Conservation (phyloP, 768 basidiomycete species). For the Naganishia vishniacii region DNA sequence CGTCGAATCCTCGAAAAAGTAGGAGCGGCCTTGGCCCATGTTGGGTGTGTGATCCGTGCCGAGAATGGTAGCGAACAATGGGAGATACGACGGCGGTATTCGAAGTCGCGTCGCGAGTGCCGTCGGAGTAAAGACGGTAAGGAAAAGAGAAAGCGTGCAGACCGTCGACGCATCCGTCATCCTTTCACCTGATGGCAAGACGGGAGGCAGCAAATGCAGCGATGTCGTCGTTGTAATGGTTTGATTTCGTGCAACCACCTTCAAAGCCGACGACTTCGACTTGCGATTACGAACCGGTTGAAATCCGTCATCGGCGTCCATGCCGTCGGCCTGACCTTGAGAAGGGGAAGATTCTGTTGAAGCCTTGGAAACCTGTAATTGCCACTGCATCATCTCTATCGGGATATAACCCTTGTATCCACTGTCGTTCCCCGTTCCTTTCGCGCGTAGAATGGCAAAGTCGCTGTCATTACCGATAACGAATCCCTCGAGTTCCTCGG, state of each 20-base stretch:
- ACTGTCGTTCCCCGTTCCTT: constrained; percentile 7
- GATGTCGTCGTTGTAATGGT: constrained; percentile 10
- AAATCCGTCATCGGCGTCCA: constrained; percentile 18
- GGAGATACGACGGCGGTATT: constrained; percentile 39
- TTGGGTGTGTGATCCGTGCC: constrained; percentile 45
- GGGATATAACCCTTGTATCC: constrained; percentile 43
- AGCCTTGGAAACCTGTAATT: constrained; percentile 7
- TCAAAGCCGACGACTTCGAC: constrained; percentile 1
- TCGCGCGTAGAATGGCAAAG: constrained; percentile 33
- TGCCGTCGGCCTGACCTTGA: background rate
- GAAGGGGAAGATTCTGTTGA: constrained; percentile 31
- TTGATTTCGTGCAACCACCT: constrained; percentile 11
- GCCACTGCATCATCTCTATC: constrained; percentile 46
- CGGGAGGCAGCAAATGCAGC: constrained; percentile 2
- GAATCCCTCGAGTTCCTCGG: constrained; percentile 41
- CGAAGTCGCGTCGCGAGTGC: constrained; percentile 39
- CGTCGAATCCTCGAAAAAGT: constrained; percentile 36
- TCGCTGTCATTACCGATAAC: constrained; percentile 46
- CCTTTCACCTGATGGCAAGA: background rate
- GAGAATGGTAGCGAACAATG: constrained; percentile 41
- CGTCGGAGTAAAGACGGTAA: constrained; percentile 34
- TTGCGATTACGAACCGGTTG: constrained; percentile 2
- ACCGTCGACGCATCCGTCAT: background rate
- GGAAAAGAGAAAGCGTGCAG: constrained; percentile 33
- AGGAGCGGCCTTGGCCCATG: constrained; percentile 20